Evolutionary conservation across 495 filamentous ascomycete genomes (phyloP).

Genomic region (Bathelium albidoporum): DNA sequence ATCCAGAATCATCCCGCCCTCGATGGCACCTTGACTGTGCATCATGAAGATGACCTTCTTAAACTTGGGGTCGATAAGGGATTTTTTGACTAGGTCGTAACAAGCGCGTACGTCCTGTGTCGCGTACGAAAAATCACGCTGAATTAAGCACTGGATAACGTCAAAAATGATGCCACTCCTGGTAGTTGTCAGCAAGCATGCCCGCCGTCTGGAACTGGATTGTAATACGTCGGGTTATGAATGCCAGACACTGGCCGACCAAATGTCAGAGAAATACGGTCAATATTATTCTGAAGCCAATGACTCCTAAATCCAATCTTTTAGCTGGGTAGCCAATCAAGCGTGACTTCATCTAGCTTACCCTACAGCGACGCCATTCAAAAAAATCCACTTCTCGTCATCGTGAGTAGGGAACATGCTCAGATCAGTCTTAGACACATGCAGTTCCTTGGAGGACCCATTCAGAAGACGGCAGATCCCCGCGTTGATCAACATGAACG

Average conservation of each 20-base stretch:
- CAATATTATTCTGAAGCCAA: conserved; percentile 58
- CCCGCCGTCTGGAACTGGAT: not conserved
- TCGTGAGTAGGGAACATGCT: conserved; percentile 18
- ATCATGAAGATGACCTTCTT: conserved; percentile 67
- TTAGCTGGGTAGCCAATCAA: conserved; percentile 2
- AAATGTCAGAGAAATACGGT: conserved; percentile 64
- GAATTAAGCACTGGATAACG: conserved; percentile 63
- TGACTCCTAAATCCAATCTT: conserved; percentile 30
- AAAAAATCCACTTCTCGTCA: conserved; percentile 62
- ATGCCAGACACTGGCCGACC: conserved; percentile 65
- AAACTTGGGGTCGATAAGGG: conserved; percentile 46
- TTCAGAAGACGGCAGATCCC: conserved; percentile 7
- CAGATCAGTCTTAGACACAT: conserved; percentile 9
- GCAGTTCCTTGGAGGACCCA: not conserved
- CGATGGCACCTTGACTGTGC: conserved; percentile 76
- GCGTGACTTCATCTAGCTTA: conserved; percentile 23
- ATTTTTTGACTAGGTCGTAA: conserved; percentile 45
- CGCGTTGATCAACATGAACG: not conserved
- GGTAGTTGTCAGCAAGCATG: conserved; percentile 1
- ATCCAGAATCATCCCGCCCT: conserved; percentile 64
- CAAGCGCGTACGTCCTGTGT: conserved; percentile 56
- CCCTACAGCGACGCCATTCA: conserved; percentile 61
- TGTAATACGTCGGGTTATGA: conserved; percentile 56
- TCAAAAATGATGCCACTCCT: conserved; percentile 59
- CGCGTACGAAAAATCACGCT: conserved; percentile 63